A percentile compares a stretch with the other conserved stretches of the same genome.
These are phyloP conservation scores for Fonsecaea pedrosoi DNA, from an alignment of 2,329 filamentous ascomycete genomes.

Conservation along the genomic window DNA sequence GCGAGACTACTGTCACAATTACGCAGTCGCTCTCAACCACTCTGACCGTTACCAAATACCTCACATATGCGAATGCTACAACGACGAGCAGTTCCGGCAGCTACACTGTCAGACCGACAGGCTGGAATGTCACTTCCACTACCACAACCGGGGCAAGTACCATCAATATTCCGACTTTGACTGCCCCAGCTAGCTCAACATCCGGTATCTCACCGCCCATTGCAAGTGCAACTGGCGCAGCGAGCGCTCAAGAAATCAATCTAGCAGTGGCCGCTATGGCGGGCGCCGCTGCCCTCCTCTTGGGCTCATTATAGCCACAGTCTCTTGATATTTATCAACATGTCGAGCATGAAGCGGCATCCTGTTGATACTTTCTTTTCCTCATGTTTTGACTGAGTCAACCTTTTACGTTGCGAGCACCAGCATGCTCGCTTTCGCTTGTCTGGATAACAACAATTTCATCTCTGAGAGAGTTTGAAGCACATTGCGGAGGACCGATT, in stretches of 20 bases:
- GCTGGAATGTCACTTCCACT: constrained; percentile 24
- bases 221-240: constrained; percentile 35
- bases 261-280: constrained; percentile 36
- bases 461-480: constrained; percentile 33
- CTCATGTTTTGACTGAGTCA: constrained; percentile 35
- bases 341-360: constrained; percentile 13
- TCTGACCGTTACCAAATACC: constrained; percentile 35
- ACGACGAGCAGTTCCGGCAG: constrained; percentile 22
- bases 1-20: constrained; percentile 29
- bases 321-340: constrained; percentile 15
- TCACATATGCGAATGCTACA: constrained; percentile 32
- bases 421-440: constrained; percentile 28
- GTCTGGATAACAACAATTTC: constrained; percentile 25
- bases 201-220: constrained; percentile 24
- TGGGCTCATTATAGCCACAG: constrained; percentile 33
- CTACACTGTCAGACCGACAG: constrained; percentile 16
- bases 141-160: constrained; percentile 18
- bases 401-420: constrained; percentile 31
- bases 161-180: constrained; percentile 28
- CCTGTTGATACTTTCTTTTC: constrained; percentile 25
- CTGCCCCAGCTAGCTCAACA: constrained; percentile 21
- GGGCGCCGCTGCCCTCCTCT: constrained; percentile 34
- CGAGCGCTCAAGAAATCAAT: constrained; percentile 30
- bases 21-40: constrained; percentile 35
- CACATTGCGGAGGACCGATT: constrained; percentile 7